phyloP scores from a whole-genome alignment of 1,284 basidiomycete species.

The Cryptococcus sp. region DNA sequence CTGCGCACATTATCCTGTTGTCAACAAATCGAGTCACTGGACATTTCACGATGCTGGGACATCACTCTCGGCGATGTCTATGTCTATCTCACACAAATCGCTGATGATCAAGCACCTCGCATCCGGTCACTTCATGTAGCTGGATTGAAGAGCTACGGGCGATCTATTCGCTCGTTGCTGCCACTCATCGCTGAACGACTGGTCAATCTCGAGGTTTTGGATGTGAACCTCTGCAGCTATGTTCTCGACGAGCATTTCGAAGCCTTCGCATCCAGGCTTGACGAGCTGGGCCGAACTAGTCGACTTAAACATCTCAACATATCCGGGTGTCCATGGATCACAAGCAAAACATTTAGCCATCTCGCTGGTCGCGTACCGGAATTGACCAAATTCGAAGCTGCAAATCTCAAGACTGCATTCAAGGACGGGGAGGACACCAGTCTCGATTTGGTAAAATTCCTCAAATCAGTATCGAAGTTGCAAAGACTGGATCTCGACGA shows the following conservation, averaged over 20 bases:
- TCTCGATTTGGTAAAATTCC: slow-evolving; percentile 58
- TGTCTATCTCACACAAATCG: slow-evolving; percentile 45
- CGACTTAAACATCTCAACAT: slow-evolving; percentile 74
- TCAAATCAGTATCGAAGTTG: slow-evolving; percentile 70
- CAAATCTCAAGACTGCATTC: slow-evolving; percentile 59
- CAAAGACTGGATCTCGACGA: slow-evolving; percentile 81
- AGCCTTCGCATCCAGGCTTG: slow-evolving; percentile 60
- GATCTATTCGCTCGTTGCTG: slow-evolving; percentile 59
- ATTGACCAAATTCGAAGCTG: slow-evolving; percentile 79
- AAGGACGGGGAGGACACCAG: slow-evolving; percentile 1
- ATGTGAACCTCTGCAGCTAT: slow-evolving; percentile 69
- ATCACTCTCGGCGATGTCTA: slow-evolving; percentile 65
- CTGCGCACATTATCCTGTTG: slow-evolving; percentile 67
- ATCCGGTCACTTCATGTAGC: slow-evolving; percentile 59
- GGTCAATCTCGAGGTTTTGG: slow-evolving; percentile 75
- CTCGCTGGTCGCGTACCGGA: slow-evolving; percentile 70
- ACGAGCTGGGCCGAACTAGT: slow-evolving; percentile 6
- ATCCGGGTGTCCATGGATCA: slow-evolving; percentile 72
- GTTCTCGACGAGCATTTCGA: slow-evolving; percentile 74
- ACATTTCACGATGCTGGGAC: slow-evolving; percentile 72
- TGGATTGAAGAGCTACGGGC: slow-evolving; percentile 63
- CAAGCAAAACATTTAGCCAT: slow-evolving; percentile 69
- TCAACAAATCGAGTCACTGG: slow-evolving; percentile 62
- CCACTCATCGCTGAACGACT: slow-evolving; percentile 62
- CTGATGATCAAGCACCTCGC: slow-evolving; percentile 11